phyloP scores from a whole-genome alignment of 2,329 filamentous ascomycete genomes.

The Pseudocercospora pini-densiflorae region DNA sequence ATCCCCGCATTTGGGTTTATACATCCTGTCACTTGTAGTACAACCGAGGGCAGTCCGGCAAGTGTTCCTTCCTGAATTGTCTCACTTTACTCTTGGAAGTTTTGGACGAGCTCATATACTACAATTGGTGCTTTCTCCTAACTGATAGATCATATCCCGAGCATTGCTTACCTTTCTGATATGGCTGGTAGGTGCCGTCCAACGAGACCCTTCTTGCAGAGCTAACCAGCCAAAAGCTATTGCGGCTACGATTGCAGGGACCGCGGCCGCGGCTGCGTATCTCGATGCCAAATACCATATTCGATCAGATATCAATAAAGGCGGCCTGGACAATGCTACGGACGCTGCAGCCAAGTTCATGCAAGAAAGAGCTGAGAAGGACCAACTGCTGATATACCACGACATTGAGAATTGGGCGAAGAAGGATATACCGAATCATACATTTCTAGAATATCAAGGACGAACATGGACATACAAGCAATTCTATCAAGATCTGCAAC shows the following conservation, averaged over 20 bases:
- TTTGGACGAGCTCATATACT: neutral
- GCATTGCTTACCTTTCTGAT: neutral
- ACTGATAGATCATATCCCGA: neutral
- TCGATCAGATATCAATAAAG: conserved; percentile 59
- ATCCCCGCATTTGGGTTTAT: conserved; percentile 3
- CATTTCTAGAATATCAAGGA: conserved; percentile 36
- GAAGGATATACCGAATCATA: conserved; percentile 27
- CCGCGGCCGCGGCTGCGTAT: conserved; percentile 52
- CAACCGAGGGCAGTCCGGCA: neutral
- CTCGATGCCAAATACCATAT: conserved; percentile 73
- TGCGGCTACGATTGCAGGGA: conserved; percentile 35
- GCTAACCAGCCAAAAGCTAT: conserved; percentile 14
- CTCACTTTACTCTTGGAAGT: conserved; percentile 5
- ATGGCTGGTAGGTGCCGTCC: conserved; percentile 13
- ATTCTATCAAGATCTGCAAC: conserved; percentile 69
- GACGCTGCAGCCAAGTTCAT: conserved; percentile 32
- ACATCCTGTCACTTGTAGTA: conserved; percentile 1
- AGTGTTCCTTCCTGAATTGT: neutral
- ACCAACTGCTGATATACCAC: conserved; percentile 34
- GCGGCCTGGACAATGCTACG: conserved; percentile 29
- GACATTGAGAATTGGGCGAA: conserved; percentile 32
- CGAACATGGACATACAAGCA: conserved; percentile 71
- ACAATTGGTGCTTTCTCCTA: neutral
- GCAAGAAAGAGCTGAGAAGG: conserved; percentile 22
- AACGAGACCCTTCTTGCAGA: neutral